phyloP scores from a whole-genome alignment of 176 grass and related monocot genomes.

The Canna indica region DNA sequence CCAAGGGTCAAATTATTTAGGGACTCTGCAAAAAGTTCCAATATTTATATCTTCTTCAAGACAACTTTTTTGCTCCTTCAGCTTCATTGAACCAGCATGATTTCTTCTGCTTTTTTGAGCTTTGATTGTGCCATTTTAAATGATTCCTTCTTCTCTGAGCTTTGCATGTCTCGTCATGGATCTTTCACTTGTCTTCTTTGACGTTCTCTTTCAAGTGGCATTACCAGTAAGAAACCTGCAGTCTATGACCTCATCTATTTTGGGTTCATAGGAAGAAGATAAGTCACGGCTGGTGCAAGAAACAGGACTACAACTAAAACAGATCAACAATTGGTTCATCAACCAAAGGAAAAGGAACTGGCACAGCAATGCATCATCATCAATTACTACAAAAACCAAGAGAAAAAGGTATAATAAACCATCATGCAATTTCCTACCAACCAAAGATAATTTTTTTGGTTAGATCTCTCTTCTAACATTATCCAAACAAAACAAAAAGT shows the following conservation, averaged over 20 bases:
- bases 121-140: background rate
- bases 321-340: slow-evolving; percentile 25
- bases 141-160: background rate
- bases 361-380: slow-evolving; percentile 19
- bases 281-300: slow-evolving; percentile 19
- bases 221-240: background rate
- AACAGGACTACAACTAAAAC: slow-evolving; percentile 17
- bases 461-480: background rate
- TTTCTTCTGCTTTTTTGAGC: too few relatives aligned
- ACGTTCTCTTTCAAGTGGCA: background rate
- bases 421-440: background rate
- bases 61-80: too few relatives aligned
- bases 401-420: background rate
- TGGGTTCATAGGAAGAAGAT: slow-evolving; percentile 13
- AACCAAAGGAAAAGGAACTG: slow-evolving; percentile 24
- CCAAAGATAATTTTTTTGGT: background rate
- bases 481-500: background rate
- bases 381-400: background rate
- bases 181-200: background rate
- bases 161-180: background rate
- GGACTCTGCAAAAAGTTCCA: too few relatives aligned
- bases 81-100: too few relatives aligned
- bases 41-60: too few relatives aligned
- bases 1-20: too few relatives aligned
- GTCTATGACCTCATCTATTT: background rate